These are phyloP conservation scores for Amanita phalloides DNA, from an alignment of 768 basidiomycete species.

Conservation along the genomic window DNA sequence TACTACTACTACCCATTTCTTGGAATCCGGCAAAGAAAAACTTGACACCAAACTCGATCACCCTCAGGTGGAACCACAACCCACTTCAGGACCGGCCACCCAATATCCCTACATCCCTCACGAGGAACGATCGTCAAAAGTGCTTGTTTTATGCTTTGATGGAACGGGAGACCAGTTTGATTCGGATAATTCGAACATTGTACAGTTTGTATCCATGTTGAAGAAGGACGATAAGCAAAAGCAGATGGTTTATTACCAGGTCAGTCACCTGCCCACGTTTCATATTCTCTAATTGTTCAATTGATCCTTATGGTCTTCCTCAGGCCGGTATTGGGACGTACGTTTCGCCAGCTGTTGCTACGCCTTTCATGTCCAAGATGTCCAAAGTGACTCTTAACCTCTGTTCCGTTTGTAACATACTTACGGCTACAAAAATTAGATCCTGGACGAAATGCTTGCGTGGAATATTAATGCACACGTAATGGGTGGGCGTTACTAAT, in stretches of 20 bases:
- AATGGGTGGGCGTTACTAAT: slow-evolving; percentile 22
- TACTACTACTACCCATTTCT: too few relatives aligned
- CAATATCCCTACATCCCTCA: not conserved
- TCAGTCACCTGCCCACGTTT: slow-evolving; percentile 9
- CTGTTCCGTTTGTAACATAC: not conserved
- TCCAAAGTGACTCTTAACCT: slow-evolving; percentile 22
- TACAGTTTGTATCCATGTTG: slow-evolving; percentile 37
- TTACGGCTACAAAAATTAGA: slow-evolving; percentile 11
- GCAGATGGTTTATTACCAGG: slow-evolving; percentile 51
- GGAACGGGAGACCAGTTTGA: slow-evolving; percentile 35
- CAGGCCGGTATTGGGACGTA: slow-evolving; percentile 49
- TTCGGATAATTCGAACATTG: slow-evolving; percentile 36
- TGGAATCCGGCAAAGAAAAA: too few relatives aligned
- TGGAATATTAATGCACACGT: slow-evolving; percentile 44
- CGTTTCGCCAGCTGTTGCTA: slow-evolving; percentile 30
- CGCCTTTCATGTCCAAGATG: slow-evolving; percentile 30
- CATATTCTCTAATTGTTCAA: not conserved
- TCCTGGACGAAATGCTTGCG: slow-evolving; percentile 32
- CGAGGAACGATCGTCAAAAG: not conserved
- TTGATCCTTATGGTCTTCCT: not conserved
- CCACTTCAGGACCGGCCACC: not conserved
- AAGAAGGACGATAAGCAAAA: slow-evolving; percentile 37
- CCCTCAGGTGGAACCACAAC: not conserved
- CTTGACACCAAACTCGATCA: not conserved
- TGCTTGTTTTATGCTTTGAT: slow-evolving; percentile 32